Evolutionary conservation across 1,284 basidiomycete species (phyloP), one percentile per base, ranked within the genome.

Genomic region (Cutaneotrichosporon sp.): DNA sequence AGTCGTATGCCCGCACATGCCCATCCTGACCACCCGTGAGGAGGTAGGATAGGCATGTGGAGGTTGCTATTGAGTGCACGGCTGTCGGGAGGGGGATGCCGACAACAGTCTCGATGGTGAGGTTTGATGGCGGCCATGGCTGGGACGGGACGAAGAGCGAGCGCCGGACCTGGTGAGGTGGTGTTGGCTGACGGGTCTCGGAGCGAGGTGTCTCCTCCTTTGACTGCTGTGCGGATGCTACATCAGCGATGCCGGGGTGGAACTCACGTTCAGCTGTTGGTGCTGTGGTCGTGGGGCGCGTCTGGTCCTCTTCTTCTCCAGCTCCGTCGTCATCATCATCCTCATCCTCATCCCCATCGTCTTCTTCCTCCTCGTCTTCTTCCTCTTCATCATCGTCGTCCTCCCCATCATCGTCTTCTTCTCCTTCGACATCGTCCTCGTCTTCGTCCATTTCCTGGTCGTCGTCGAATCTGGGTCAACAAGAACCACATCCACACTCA

Each of bases 21-120:
- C 95, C 95, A 78, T 98, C 95, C 66, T 94, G 89, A 11, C 91
- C 92, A 47, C 94, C 95, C 5, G 93, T 93, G 55, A 97, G 81
- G 14, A 97, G 83, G 74, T 95, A 92, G 31, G 90, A 88, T 84
- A 92, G 88, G 79, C 95, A 97, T n/a, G 86, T 81, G 0, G 91
- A 91, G 5, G 90, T 84, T 2, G 92, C 89, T 26, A 97, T 86
- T 14, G 90, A 86, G 80, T 97, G 91, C 0, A 92, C 92, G 4
- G 92, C 89, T 3, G 86, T 86, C 1, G 92, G 91, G 70, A 97
- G 91, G 0, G 94, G 92, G 58, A 96, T 88, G 16, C 93, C 93
- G 68, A 90, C 92, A 65, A 96, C 87, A 16, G 95, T 93, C 80
- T 97, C 94, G n/a, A 97, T 89, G 4, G 88, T 88, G 74, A 89